phyloP scores from a whole-genome alignment of 1,284 basidiomycete species.

The Ceratobasidium sp. region DNA sequence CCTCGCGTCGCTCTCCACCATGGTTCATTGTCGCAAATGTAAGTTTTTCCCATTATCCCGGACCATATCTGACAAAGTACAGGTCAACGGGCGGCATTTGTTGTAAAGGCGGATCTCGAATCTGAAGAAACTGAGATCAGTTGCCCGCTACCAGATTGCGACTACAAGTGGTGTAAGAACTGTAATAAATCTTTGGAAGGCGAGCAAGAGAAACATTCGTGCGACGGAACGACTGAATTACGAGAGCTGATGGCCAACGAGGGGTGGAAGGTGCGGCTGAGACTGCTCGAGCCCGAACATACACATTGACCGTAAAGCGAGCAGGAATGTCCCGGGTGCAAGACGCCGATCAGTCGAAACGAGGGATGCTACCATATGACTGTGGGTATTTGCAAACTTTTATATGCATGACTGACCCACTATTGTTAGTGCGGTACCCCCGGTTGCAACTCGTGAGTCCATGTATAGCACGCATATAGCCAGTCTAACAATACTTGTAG shows the following conservation, averaged over 20 bases:
- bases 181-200: slow-evolving; percentile 36
- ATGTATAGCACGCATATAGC: background rate
- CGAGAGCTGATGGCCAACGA: slow-evolving; percentile 32
- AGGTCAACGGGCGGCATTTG: slow-evolving; percentile 28
- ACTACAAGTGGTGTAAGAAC: slow-evolving; percentile 40
- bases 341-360: slow-evolving; percentile 37
- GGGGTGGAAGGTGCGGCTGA: slow-evolving; percentile 41
- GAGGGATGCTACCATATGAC: slow-evolving; percentile 42
- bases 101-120: slow-evolving; percentile 38
- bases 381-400: background rate
- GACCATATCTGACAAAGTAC: background rate
- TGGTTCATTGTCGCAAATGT: slow-evolving; percentile 61
- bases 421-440: slow-evolving; percentile 28
- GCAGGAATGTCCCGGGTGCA: slow-evolving; percentile 33
- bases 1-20: slow-evolving; percentile 58
- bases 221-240: slow-evolving; percentile 39
- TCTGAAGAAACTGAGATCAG: slow-evolving; percentile 20
- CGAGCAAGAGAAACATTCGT: slow-evolving; percentile 33
- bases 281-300: background rate
- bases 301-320: background rate
- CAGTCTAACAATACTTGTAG: background rate
- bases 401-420: background rate
- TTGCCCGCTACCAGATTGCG: slow-evolving; percentile 38
- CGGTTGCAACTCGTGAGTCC: slow-evolving; percentile 37
- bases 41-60: slow-evolving; percentile 34